Percentiles rank a stretch among this genome's conserved stretches.
Evolutionary conservation across 2,329 filamentous ascomycete species (phyloP).

Genomic region (Aspergillus arachidicola): DNA sequence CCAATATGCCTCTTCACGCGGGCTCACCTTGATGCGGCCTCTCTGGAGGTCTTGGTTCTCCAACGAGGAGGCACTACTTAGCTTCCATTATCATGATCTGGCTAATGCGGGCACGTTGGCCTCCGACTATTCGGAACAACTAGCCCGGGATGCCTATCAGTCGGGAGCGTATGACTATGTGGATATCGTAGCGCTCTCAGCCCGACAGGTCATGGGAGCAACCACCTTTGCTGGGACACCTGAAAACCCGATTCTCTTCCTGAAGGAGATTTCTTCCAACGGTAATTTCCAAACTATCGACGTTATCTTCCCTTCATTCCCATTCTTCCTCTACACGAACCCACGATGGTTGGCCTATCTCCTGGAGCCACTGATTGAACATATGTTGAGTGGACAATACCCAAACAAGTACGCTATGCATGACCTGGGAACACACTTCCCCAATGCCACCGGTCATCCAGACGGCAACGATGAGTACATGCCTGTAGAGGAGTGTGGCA

Average conservation of each 20-base stretch:
- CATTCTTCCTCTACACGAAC: constrained; percentile 85
- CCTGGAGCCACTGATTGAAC: constrained; percentile 77
- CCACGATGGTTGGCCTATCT: constrained; percentile 79
- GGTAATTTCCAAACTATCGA: constrained; percentile 85
- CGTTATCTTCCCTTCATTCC: constrained; percentile 83
- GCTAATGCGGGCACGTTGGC: constrained; percentile 64
- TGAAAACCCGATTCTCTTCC: constrained; percentile 72
- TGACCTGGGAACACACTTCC: constrained; percentile 56
- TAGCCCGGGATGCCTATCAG: constrained; percentile 70
- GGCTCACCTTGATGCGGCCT: constrained; percentile 75
- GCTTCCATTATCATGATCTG: constrained; percentile 78
- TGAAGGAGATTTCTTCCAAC: constrained; percentile 85
- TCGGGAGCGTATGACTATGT: constrained; percentile 76
- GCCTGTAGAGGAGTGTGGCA: constrained; percentile 64
- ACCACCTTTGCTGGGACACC: constrained; percentile 73
- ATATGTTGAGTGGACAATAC: constrained; percentile 80
- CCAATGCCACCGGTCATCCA: constrained; percentile 58
- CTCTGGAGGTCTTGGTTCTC: constrained; percentile 77
- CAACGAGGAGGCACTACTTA: constrained; percentile 63
- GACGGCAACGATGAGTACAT: constrained; percentile 59
- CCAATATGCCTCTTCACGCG: constrained; percentile 75
- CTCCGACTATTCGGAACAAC: constrained; percentile 71
- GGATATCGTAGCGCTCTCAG: constrained; percentile 75
- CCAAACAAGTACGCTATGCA: constrained; percentile 63
- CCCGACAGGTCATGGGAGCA: constrained; percentile 78